These are phyloP conservation scores for Saccharomyces hybrid DNA, from an alignment of 1,139 yeast genomes.

Conservation along the genomic window DNA sequence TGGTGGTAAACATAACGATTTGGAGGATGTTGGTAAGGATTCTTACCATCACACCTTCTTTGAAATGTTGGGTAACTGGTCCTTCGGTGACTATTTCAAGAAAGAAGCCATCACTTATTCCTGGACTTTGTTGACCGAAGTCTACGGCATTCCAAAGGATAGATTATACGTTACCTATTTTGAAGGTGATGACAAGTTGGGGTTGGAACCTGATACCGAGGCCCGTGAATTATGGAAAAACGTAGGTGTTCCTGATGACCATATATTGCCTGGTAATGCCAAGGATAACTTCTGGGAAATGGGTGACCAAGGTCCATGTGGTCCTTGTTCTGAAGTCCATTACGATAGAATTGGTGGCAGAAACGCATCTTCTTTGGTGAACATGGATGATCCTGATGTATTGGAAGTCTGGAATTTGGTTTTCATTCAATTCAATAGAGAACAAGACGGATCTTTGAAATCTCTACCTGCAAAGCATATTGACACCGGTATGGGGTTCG, in stretches of 20 bases:
- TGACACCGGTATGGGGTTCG: slow-evolving; percentile 98
- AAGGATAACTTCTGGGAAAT: slow-evolving; percentile 98
- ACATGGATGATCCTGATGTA: slow-evolving; percentile 95
- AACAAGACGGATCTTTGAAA: slow-evolving; percentile 72
- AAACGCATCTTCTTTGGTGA: slow-evolving; percentile 83
- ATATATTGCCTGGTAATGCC: slow-evolving; percentile 83
- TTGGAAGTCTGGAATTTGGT: slow-evolving; percentile 97
- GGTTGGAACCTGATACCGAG: slow-evolving; percentile 90
- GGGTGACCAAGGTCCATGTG: slow-evolving; percentile 99
- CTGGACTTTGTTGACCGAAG: slow-evolving; percentile 84
- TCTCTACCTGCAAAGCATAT: slow-evolving; percentile 88
- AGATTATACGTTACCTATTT: slow-evolving; percentile 91
- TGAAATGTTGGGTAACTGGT: slow-evolving; percentile 99
- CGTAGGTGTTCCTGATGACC: slow-evolving; percentile 86
- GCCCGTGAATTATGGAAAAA: slow-evolving; percentile 81
- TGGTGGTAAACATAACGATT: slow-evolving; percentile 97
- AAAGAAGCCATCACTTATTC: slow-evolving; percentile 81
- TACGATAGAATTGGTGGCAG: slow-evolving; percentile 97
- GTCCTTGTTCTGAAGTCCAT: slow-evolving; percentile 97
- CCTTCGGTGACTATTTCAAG: slow-evolving; percentile 97
- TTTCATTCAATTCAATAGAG: slow-evolving; percentile 93
- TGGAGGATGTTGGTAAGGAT: slow-evolving; percentile 97
- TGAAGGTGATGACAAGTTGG: slow-evolving; percentile 79
- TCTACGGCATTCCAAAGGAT: slow-evolving; percentile 67
- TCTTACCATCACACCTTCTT: slow-evolving; percentile 97